Evolutionary conservation across 768 basidiomycete genomes (phyloP).

Genomic region (Pleurotus pulmonarius): DNA sequence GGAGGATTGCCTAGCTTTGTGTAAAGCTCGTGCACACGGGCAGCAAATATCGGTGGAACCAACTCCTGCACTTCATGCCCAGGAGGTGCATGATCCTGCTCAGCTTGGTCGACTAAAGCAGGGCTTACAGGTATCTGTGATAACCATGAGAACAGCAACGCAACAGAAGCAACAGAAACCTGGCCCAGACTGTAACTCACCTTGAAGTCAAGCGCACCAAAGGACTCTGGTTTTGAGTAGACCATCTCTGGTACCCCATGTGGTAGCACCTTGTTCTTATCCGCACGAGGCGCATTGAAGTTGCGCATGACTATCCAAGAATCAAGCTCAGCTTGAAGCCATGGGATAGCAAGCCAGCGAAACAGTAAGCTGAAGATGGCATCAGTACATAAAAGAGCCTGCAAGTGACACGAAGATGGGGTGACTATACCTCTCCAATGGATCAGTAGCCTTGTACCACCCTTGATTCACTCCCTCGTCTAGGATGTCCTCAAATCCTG

Average conservation of each 20-base stretch:
- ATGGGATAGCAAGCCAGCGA: constrained; percentile 31
- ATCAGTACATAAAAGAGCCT: background rate
- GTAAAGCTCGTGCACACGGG: constrained; percentile 16
- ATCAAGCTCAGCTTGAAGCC: constrained; percentile 31
- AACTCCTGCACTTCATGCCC: constrained; percentile 31
- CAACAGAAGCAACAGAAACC: no score
- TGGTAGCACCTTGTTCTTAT: constrained; percentile 31
- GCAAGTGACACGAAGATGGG: background rate
- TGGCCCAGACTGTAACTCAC: constrained; percentile 11
- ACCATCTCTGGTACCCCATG: constrained; percentile 32
- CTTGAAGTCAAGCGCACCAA: constrained; percentile 27
- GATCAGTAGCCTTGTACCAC: constrained; percentile 23
- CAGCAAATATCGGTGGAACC: constrained; percentile 25
- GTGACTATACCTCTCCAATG: constrained; percentile 16
- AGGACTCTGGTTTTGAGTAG: constrained; percentile 21
- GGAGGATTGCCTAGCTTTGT: constrained; percentile 17
- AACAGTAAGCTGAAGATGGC: constrained; percentile 22
- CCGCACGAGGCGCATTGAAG: constrained; percentile 12
- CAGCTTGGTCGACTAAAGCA: background rate
- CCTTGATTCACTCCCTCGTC: constrained; percentile 23
- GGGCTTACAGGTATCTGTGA: no score
- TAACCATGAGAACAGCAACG: no score
- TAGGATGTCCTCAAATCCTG: constrained; percentile 31
- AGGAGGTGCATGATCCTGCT: constrained; percentile 24
- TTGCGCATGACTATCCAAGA: constrained; percentile 21